Percentiles rank a stretch among this genome's conserved stretches.
phyloP scores from a whole-genome alignment of 179 eudicot species.

The Sideroxylon spinosum region DNA sequence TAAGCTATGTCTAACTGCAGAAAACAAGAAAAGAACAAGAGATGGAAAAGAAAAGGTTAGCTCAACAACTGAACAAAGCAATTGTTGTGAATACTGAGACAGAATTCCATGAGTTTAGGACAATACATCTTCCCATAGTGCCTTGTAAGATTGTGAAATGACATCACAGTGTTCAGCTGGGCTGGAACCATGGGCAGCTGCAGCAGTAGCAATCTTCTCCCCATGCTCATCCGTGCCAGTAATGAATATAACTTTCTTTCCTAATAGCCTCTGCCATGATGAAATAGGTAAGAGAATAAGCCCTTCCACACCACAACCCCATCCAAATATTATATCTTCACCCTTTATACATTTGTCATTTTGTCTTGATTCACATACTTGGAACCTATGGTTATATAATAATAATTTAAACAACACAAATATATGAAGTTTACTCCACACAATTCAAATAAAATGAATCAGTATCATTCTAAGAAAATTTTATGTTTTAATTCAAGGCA shows the following conservation, averaged over 20 bases:
- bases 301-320: background rate
- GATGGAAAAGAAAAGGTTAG: background rate
- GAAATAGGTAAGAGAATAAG: background rate
- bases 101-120: background rate
- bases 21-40: slow-evolving; percentile 11
- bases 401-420: background rate
- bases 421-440: background rate
- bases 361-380: background rate
- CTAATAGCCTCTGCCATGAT: slow-evolving; percentile 64
- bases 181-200: slow-evolving; percentile 60
- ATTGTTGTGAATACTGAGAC: background rate
- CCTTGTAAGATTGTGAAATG: slow-evolving; percentile 72
- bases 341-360: no score
- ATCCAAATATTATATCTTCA: background rate
- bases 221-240: slow-evolving; percentile 99
- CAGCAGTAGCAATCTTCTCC: slow-evolving; percentile 95
- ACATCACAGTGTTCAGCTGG: slow-evolving; percentile 76
- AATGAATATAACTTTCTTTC: slow-evolving; percentile 80
- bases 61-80: background rate
- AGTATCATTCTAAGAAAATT: background rate
- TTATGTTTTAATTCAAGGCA: no score
- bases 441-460: background rate
- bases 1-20: slow-evolving; percentile 84
- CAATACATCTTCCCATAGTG: slow-evolving; percentile 78
- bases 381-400: background rate